These are phyloP conservation scores for Aspergillus incahuasiensis DNA, from an alignment of 495 filamentous ascomycete species.

Conservation along the genomic window DNA sequence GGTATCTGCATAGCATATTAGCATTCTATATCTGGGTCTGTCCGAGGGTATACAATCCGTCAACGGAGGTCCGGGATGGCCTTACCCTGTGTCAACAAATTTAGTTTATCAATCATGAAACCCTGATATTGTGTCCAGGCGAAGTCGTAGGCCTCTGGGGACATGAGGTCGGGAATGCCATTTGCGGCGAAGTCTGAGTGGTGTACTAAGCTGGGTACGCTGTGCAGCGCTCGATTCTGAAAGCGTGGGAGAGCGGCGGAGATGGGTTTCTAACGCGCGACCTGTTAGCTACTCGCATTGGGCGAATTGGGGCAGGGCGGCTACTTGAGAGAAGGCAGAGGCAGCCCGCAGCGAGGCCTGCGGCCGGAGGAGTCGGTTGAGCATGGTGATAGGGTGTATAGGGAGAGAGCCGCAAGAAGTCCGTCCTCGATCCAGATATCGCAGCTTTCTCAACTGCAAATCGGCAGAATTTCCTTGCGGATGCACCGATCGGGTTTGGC, in stretches of 20 bases:
- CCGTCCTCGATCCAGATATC: constrained; percentile 21
- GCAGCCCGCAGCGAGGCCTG: constrained; percentile 45
- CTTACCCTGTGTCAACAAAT: constrained; percentile 67
- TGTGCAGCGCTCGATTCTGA: constrained; percentile 47
- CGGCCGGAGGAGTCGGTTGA: constrained; percentile 48
- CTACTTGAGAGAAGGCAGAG: constrained; percentile 34
- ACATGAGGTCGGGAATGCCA: constrained; percentile 65
- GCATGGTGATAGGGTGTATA: constrained; percentile 40
- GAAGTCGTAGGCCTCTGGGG: constrained; percentile 59
- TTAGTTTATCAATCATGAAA: constrained; percentile 68
- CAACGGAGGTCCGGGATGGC: constrained; percentile 11
- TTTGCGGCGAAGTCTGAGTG: constrained; percentile 46
- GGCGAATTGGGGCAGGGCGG: neutral
- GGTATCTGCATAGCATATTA: constrained; percentile 36
- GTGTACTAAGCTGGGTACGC: constrained; percentile 56
- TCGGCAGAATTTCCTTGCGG: constrained; percentile 19
- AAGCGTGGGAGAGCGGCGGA: constrained; percentile 40
- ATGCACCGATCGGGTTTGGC: constrained; percentile 29
- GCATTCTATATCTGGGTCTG: neutral
- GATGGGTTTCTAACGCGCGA: constrained; percentile 32
- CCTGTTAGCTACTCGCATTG: constrained; percentile 18
- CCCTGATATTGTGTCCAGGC: constrained; percentile 82
- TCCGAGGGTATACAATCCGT: neutral
- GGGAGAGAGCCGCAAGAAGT: constrained; percentile 13
- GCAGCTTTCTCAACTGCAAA: constrained; percentile 36